Base-by-base conservation (phyloP, 495 filamentous ascomycete genomes). In the Trichocladium antarcticum region DNA sequence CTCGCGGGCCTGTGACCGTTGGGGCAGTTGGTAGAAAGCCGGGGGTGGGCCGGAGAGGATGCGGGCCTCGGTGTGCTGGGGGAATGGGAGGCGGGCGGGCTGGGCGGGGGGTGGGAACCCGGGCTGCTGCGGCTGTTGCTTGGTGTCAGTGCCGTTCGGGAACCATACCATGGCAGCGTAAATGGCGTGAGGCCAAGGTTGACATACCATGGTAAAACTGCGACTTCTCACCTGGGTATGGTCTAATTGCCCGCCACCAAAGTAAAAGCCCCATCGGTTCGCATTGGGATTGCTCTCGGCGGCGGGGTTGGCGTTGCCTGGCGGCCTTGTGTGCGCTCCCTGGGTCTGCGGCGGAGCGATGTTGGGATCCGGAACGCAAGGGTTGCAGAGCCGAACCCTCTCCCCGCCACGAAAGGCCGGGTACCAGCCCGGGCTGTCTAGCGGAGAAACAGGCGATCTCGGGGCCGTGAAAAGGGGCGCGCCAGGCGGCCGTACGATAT, bases 321-420 rank as follows among this genome's bases (percentile, higher is more conserved):
- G 60, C 2, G 65, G 56, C 37, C 67, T 57, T 8, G 61, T 48
- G 44, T 63, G 63, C 36, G 21, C 49, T 20, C 40, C 38, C 8
- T 43, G 49, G 5, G 46, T 40, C 31, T 65, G 66, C n/a, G 71
- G 70, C 37, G 85, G 88, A 27, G 81, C 75, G 14, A 76, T 84
- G 55, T 92, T 93, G 3, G 89, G 89, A 65, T 95, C 89, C 21
- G 88, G 89, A 17, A 95, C 89, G 59, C 89, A 96, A 1, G 89
- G 89, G 59, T 96, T 94, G 73, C 89, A 96, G 10, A 96, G 80
- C 42, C 89, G 77, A 34, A 96, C 89, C 67, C 87, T 80, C 60
- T 89, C 85, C 10, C 89, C 88, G 36, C 89, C 89, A 35, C 57
- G 54, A 27, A 71, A 64, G 31, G 66, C 64, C 4, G 58, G 51